A percentile compares a stretch with the other conserved stretches of the same genome.
phyloP scores from a whole-genome alignment of 2,329 filamentous ascomycete species.

The Lachnellula arida region DNA sequence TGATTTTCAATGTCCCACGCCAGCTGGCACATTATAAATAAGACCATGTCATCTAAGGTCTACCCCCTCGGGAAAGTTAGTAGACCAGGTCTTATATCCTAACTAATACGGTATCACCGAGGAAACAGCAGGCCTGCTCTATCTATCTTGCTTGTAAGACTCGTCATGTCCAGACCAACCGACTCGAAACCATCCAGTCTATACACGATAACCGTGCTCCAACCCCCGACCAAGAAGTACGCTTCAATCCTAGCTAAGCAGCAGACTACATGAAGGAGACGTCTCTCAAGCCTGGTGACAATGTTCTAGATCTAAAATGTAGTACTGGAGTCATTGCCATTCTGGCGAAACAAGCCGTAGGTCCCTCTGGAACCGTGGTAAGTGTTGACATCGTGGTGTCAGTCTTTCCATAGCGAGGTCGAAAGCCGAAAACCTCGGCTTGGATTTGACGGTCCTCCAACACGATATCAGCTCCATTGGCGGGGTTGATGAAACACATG shows the following conservation, averaged over 20 bases:
- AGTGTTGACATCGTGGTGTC: slow-evolving; percentile 14
- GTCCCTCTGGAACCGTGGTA: slow-evolving; percentile 10
- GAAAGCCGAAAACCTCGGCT: slow-evolving; percentile 5
- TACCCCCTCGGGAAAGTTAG: too few species aligned
- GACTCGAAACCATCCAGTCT: slow-evolving; percentile 6
- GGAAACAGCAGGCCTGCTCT: not conserved
- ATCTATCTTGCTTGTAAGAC: not conserved
- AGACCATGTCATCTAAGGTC: too few species aligned
- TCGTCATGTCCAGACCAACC: not conserved
- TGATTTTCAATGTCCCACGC: too few species aligned
- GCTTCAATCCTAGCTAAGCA: slow-evolving; percentile 12
- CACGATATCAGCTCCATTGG: slow-evolving; percentile 11
- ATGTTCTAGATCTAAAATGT: slow-evolving; percentile 17
- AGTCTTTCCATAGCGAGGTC: slow-evolving; percentile 9
- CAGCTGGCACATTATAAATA: too few species aligned
- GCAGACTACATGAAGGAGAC: slow-evolving; percentile 14
- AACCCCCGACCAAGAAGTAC: slow-evolving; percentile 10
- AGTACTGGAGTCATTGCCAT: slow-evolving; percentile 15
- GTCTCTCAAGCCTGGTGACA: slow-evolving; percentile 6
- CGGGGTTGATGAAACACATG: slow-evolving; percentile 3
- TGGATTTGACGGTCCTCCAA: slow-evolving; percentile 8
- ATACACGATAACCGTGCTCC: slow-evolving; percentile 16
- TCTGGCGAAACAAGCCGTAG: slow-evolving; percentile 5
- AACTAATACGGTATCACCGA: too few species aligned
- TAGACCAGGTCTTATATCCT: too few species aligned